phyloP scores from a whole-genome alignment of 2,329 filamentous ascomycete species.

The Leptographium procerum region DNA sequence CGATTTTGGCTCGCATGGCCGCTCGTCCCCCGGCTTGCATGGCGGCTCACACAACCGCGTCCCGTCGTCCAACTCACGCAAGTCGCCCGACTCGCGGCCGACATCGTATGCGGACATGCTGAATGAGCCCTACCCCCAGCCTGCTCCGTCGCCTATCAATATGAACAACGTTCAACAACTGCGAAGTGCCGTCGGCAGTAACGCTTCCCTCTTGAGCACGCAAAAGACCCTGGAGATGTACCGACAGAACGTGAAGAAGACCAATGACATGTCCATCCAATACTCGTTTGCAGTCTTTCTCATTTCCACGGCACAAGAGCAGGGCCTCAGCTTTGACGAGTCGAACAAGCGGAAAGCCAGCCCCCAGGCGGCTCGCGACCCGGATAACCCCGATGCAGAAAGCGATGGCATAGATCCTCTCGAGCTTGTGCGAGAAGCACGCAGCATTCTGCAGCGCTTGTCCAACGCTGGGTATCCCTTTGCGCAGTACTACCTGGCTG shows the following conservation, averaged over 20 bases:
- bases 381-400: slow-evolving; percentile 35
- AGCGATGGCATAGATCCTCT: slow-evolving; percentile 40
- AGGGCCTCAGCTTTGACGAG: slow-evolving; percentile 45
- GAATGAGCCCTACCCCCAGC: slow-evolving; percentile 69
- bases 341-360: slow-evolving; percentile 32
- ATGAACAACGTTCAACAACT: slow-evolving; percentile 75
- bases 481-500: slow-evolving; percentile 93
- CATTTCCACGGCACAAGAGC: slow-evolving; percentile 77
- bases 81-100: slow-evolving; percentile 42
- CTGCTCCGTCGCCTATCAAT: slow-evolving; percentile 51
- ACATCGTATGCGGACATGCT: slow-evolving; percentile 49
- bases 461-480: slow-evolving; percentile 87
- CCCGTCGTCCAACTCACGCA: slow-evolving; percentile 38
- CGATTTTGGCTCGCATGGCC: slow-evolving; percentile 53
- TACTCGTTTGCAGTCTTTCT: slow-evolving; percentile 96
- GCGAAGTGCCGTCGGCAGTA: slow-evolving; percentile 68
- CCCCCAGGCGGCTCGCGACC: slow-evolving; percentile 34
- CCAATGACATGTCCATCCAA: slow-evolving; percentile 77
- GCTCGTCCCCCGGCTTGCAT: slow-evolving; percentile 38
- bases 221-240: slow-evolving; percentile 98
- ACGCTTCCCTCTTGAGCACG: slow-evolving; percentile 80
- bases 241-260: slow-evolving; percentile 92
- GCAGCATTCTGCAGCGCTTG: slow-evolving; percentile 75
- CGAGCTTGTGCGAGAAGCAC: slow-evolving; percentile 74
- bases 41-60: slow-evolving; percentile 32